These are phyloP conservation scores for Fusarium beomiforme DNA, from an alignment of 2,329 filamentous ascomycete genomes.

Conservation along the genomic window DNA sequence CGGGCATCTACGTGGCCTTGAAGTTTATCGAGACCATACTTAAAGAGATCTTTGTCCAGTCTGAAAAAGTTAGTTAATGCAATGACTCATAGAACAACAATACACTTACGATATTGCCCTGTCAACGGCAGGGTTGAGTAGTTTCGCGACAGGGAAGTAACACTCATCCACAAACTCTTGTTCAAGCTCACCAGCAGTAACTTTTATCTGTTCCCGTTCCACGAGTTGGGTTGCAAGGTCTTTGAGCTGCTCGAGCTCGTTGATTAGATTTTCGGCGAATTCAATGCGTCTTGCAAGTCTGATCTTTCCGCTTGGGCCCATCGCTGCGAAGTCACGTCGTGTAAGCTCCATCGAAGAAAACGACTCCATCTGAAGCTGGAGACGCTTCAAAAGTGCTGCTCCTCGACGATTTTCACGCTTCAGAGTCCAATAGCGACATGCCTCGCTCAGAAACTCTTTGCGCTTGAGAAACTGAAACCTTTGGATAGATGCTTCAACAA, in stretches of 20 bases:
- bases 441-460: conserved; percentile 92
- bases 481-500: conserved; percentile 83
- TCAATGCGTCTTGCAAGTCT: conserved; percentile 85
- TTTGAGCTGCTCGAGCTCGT: conserved; percentile 81
- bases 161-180: conserved; percentile 84
- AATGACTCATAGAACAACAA: conserved; percentile 15
- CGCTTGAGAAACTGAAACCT: conserved; percentile 84
- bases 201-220: conserved; percentile 79
- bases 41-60: conserved; percentile 72
- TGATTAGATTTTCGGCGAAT: conserved; percentile 80
- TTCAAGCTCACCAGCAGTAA: conserved; percentile 80
- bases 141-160: conserved; percentile 86
- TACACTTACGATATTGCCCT: conserved; percentile 80
- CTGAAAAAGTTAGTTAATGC: conserved; percentile 57
- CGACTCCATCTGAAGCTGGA: conserved; percentile 94
- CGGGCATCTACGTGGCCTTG: conserved; percentile 63
- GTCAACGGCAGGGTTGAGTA: conserved; percentile 81
- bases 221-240: conserved; percentile 76
- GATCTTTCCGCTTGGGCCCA: conserved; percentile 85
- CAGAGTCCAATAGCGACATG: conserved; percentile 96
- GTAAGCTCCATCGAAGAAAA: conserved; percentile 99
- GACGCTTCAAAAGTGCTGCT: conserved; percentile 88
- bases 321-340: conserved; percentile 91
- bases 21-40: conserved; percentile 59
- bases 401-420: conserved; percentile 94